These are phyloP conservation scores for Skeletonema potamos DNA, from an alignment of 108 stramenopile genomes.

Conservation along the genomic window DNA sequence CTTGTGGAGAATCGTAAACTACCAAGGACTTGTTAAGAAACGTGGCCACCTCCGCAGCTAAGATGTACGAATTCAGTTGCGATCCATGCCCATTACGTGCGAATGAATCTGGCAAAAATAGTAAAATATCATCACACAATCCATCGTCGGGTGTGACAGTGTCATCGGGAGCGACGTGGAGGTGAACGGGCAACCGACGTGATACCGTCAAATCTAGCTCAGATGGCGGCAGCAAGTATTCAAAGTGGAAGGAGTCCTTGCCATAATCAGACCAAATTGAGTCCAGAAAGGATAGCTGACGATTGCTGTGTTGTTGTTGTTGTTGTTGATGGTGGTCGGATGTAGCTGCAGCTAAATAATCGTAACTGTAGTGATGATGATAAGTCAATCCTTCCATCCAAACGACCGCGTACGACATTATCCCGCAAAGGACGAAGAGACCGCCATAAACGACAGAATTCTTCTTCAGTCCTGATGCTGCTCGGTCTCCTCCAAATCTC, in stretches of 20 bases:
- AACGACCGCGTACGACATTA: neutral
- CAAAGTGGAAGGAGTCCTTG: slow-evolving; percentile 3
- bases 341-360: neutral
- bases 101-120: slow-evolving; percentile 15
- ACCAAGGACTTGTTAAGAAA: slow-evolving; percentile 15
- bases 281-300: neutral
- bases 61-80: slow-evolving; percentile 15
- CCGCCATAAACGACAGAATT: neutral
- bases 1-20: slow-evolving; percentile 3
- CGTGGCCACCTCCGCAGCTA: slow-evolving; percentile 9
- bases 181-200: neutral
- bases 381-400: neutral
- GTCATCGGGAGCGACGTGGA: neutral
- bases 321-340: neutral
- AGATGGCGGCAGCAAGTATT: neutral
- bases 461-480: neutral
- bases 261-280: neutral
- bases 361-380: neutral
- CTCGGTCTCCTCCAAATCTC: neutral
- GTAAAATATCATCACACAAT: slow-evolving; percentile 12
- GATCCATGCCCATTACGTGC: slow-evolving; percentile 9
- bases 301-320: neutral
- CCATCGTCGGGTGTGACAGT: neutral
- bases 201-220: neutral
- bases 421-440: neutral